phyloP scores from a whole-genome alignment of 331 rosid species.

The Quercus phellos region DNA sequence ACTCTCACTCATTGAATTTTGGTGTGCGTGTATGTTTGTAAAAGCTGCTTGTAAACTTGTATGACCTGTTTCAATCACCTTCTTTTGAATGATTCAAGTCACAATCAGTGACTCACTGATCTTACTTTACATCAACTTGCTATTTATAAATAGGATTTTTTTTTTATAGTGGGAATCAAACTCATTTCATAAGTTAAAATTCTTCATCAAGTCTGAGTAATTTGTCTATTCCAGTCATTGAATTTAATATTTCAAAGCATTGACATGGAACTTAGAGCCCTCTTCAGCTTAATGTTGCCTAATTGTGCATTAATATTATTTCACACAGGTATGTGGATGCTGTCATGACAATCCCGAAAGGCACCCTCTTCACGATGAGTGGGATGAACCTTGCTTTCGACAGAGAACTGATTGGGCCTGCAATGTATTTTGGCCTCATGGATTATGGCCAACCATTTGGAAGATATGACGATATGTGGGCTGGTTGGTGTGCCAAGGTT shows the following conservation, averaged over 20 bases:
- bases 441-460: conserved; percentile 24
- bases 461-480: conserved; percentile 29
- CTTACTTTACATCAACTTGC: too few relatives aligned
- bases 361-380: conserved; percentile 25
- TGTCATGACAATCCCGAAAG: conserved; percentile 25
- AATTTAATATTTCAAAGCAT: background rate
- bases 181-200: too few relatives aligned
- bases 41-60: too few relatives aligned
- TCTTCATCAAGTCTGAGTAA: too few relatives aligned
- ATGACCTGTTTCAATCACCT: too few relatives aligned
- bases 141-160: too few relatives aligned
- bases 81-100: too few relatives aligned
- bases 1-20: too few relatives aligned
- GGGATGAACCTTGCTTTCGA: conserved; percentile 28
- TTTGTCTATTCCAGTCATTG: too few relatives aligned
- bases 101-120: too few relatives aligned
- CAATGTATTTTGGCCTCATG: conserved; percentile 32
- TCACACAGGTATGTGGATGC: conserved; percentile 19
- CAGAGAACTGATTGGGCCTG: conserved; percentile 21
- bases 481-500: conserved; percentile 26
- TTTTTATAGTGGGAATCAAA: too few relatives aligned
- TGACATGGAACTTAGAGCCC: background rate
- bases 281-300: background rate
- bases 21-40: too few relatives aligned
- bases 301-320: background rate